Evolutionary conservation across 1,284 basidiomycete genomes (phyloP).

Genomic region (Neolentinus lepideus): DNA sequence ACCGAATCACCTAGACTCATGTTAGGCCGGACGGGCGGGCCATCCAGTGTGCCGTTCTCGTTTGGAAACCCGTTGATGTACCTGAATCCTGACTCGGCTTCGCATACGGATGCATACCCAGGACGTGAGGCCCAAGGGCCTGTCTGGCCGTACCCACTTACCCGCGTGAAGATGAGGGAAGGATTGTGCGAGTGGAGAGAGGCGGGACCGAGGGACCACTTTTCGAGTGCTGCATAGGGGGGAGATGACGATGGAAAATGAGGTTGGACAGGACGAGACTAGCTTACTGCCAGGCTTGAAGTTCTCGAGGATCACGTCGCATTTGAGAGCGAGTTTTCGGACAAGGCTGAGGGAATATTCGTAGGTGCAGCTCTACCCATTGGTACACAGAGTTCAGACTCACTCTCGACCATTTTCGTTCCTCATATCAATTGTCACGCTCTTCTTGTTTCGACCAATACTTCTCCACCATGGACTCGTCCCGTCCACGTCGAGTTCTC

Average conservation of each 20-base stretch:
- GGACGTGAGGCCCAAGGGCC: constrained; percentile 64
- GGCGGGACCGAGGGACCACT: constrained; percentile 56
- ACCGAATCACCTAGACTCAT: constrained; percentile 67
- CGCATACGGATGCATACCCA: constrained; percentile 67
- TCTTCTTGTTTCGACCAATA: constrained; percentile 65
- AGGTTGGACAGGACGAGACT: no score
- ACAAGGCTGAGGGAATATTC: constrained; percentile 38
- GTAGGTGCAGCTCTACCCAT: neutral
- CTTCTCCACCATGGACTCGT: constrained; percentile 69
- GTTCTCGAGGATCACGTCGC: constrained; percentile 63
- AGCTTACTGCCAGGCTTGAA: constrained; percentile 68
- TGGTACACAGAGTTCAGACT: constrained; percentile 14
- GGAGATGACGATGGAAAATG: no score
- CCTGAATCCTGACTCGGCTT: constrained; percentile 66
- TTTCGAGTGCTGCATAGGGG: constrained; percentile 59
- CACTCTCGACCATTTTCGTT: constrained; percentile 56
- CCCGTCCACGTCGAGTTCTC: constrained; percentile 62
- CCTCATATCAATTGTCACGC: constrained; percentile 57
- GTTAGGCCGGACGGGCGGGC: constrained; percentile 62
- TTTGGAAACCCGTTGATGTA: constrained; percentile 64
- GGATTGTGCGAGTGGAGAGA: constrained; percentile 52
- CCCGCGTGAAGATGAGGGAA: constrained; percentile 61
- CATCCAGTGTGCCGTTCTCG: constrained; percentile 42
- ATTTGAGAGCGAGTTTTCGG: constrained; percentile 49
- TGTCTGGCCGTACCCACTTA: constrained; percentile 68